These are phyloP conservation scores for Debaryomyces nepalensis DNA, from an alignment of 1,139 yeast species.

Conservation along the genomic window DNA sequence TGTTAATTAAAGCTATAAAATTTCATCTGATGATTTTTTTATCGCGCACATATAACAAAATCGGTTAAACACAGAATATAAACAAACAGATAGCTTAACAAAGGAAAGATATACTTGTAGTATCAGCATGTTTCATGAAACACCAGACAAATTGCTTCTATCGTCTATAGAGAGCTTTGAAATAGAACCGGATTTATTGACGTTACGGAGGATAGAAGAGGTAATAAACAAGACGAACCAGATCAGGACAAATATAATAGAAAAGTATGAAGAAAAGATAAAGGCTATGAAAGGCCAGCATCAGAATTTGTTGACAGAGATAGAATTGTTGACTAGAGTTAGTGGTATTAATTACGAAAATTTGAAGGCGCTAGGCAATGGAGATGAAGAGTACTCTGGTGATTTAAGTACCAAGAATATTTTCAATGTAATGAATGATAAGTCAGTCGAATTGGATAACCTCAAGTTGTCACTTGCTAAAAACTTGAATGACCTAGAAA, in stretches of 20 bases:
- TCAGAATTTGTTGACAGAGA: slow-evolving; percentile 27
- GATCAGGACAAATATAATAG: slow-evolving; percentile 30
- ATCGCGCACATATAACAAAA: not conserved
- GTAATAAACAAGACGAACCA: slow-evolving; percentile 36
- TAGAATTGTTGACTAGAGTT: slow-evolving; percentile 28
- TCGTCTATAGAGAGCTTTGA: slow-evolving; percentile 54
- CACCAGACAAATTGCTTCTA: slow-evolving; percentile 43
- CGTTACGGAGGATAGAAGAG: slow-evolving; percentile 52
- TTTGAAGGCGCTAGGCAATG: slow-evolving; percentile 17
- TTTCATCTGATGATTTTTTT: slow-evolving; percentile 7
- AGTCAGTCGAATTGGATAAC: slow-evolving; percentile 47
- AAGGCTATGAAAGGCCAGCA: slow-evolving; percentile 26
- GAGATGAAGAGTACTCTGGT: slow-evolving; percentile 7
- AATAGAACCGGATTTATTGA: slow-evolving; percentile 55
- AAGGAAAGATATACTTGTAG: not conserved
- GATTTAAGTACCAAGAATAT: slow-evolving; percentile 25
- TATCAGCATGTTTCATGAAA: slow-evolving; percentile 32
- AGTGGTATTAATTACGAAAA: slow-evolving; percentile 22
- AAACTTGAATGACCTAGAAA: slow-evolving; percentile 59
- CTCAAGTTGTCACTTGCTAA: slow-evolving; percentile 60
- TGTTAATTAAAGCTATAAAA: not conserved
- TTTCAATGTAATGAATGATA: slow-evolving; percentile 32
- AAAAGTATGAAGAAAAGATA: slow-evolving; percentile 26
- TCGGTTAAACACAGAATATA: slow-evolving; percentile 2
- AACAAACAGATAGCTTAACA: not conserved